These are phyloP conservation scores for Pinus tabuliformis DNA, from an alignment of 75 land plant species.

Conservation along the genomic window DNA sequence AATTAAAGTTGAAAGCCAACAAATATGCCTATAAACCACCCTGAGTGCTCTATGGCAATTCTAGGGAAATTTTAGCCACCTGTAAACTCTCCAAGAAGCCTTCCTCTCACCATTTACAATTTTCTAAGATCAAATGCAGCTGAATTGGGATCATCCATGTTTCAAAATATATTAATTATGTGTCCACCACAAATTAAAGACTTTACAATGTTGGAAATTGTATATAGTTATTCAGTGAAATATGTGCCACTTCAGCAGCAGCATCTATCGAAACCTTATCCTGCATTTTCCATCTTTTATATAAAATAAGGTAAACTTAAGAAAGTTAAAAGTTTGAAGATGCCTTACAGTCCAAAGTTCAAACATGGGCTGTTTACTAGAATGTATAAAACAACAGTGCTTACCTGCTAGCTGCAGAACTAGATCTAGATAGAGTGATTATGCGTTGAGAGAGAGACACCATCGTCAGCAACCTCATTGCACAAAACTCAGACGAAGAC, in stretches of 20 bases:
- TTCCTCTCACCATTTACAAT: too few relatives aligned
- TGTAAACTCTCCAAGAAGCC: too few relatives aligned
- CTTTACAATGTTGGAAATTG: too few relatives aligned
- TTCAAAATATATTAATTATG: not conserved
- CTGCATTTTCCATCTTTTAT: not conserved
- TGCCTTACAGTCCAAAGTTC: not conserved
- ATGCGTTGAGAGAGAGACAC: constrained; percentile 86
- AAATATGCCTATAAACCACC: too few relatives aligned
- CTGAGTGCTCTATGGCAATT: too few relatives aligned
- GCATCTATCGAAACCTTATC: not conserved
- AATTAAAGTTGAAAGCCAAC: too few relatives aligned
- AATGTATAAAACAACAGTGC: not conserved
- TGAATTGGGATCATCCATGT: not conserved
- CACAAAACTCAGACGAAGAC: constrained; percentile 78
- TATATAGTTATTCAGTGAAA: not conserved
- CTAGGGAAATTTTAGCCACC: too few relatives aligned
- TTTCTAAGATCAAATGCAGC: too few relatives aligned
- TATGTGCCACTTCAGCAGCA: not conserved
- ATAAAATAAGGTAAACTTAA: not conserved
- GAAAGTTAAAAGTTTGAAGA: not conserved
- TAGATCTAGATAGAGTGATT: constrained; percentile 50
- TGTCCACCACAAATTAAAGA: too few relatives aligned
- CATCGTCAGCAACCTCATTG: constrained; percentile 79
- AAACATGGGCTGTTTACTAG: not conserved
- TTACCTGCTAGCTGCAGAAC: constrained; percentile 78